Evolutionary conservation across 1,284 basidiomycete genomes (phyloP).

Genomic region (Marasmius oreades): DNA sequence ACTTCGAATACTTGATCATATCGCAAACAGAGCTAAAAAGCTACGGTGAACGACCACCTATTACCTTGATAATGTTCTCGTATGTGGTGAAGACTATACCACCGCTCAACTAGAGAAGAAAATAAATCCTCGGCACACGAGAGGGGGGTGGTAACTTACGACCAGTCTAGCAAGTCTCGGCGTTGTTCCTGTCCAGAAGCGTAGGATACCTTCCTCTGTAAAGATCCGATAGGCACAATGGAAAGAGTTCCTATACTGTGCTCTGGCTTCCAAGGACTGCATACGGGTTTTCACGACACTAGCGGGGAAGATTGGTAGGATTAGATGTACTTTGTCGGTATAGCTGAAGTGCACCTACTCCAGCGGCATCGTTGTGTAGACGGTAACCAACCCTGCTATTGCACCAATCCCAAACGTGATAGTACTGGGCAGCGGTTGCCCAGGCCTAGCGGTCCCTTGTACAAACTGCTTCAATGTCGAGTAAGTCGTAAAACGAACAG

Average conservation of each 20-base stretch:
- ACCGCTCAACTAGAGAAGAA: slow-evolving; percentile 67
- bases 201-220: slow-evolving; percentile 81
- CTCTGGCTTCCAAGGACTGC: slow-evolving; percentile 85
- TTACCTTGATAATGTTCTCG: slow-evolving; percentile 66
- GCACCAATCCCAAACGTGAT: slow-evolving; percentile 96
- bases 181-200: slow-evolving; percentile 97
- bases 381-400: slow-evolving; percentile 91
- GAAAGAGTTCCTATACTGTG: slow-evolving; percentile 88
- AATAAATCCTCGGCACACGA: background rate
- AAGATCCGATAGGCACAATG: slow-evolving; percentile 92
- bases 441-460: slow-evolving; percentile 79
- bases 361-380: slow-evolving; percentile 92
- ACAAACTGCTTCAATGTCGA: slow-evolving; percentile 91
- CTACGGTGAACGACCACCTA: slow-evolving; percentile 7
- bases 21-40: no score
- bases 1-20: no score
- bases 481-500: slow-evolving; percentile 96
- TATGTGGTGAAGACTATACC: slow-evolving; percentile 96
- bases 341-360: slow-evolving; percentile 61
- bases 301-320: slow-evolving; percentile 10
- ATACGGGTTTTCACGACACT: slow-evolving; percentile 98
- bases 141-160: slow-evolving; percentile 46
- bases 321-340: background rate
- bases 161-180: slow-evolving; percentile 83
- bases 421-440: slow-evolving; percentile 80